Conservation (phyloP, 1,284 basidiomycete genomes). For the Trametes hirsuta region DNA sequence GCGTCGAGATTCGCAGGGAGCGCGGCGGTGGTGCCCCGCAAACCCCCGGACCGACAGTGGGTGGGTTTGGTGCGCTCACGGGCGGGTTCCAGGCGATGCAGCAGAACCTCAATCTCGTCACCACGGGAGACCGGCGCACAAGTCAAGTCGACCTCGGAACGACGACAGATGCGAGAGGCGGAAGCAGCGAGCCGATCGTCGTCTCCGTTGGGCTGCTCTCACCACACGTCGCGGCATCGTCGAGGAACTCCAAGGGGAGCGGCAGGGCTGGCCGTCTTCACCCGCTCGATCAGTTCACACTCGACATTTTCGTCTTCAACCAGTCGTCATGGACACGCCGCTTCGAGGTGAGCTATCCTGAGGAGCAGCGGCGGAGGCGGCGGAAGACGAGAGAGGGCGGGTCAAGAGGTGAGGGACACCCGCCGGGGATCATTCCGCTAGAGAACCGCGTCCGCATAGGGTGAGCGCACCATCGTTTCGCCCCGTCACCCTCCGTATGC, state of each 20-base stretch:
- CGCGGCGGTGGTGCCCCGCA: conserved; percentile 43
- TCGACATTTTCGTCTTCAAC: conserved; percentile 91
- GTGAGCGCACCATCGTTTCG: conserved; percentile 45
- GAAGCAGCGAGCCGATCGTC: conserved; percentile 59
- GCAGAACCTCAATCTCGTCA: not conserved
- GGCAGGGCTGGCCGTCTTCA: conserved; percentile 46
- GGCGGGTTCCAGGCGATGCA: conserved; percentile 14
- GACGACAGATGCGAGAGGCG: conserved; percentile 21
- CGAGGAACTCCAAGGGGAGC: conserved; percentile 23
- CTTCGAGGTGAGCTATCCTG: conserved; percentile 77
- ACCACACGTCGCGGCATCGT: conserved; percentile 27
- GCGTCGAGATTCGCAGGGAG: conserved; percentile 67
- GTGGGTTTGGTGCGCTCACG: conserved; percentile 29
- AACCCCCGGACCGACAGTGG: conserved; percentile 58
- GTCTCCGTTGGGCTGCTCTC: conserved; percentile 72
- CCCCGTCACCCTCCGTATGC: not conserved
- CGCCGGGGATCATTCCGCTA: conserved; percentile 73
- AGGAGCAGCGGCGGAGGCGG: conserved; percentile 51
- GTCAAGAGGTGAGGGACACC: conserved; percentile 40
- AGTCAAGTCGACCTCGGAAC: conserved; percentile 18
- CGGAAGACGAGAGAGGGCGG: conserved; percentile 33
- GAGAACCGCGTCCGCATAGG: conserved; percentile 84
- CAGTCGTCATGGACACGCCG: conserved; percentile 76
- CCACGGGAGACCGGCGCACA: conserved; percentile 4
- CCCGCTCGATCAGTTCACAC: conserved; percentile 74